Base-by-base conservation (phyloP, 2,329 filamentous ascomycete species). In the Phaeosphaeriaceae sp. region DNA sequence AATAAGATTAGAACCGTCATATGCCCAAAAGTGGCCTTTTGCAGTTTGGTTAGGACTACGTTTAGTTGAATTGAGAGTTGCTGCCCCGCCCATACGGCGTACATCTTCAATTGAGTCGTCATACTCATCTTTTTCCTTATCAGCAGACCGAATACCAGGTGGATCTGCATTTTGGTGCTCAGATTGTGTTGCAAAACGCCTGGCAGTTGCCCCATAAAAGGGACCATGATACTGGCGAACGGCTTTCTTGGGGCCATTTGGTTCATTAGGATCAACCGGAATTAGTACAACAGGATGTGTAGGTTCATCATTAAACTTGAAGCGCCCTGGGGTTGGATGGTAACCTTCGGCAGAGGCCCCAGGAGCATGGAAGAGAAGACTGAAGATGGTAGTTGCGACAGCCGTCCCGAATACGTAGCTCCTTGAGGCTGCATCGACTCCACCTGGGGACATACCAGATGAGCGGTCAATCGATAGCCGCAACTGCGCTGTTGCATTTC, bases 301-400 rank as follows among this genome's bases (percentile, higher is more conserved):
- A 15, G 63, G 63, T 32, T 66, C 63, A 33, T 63, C 63, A 32
- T 59, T 45, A 38, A 65, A 66, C 20, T 47, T 61, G 46, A 58
- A 66, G 7, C 43, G 44, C 2, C 60, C 58, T 1, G 50, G 52
- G 9, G 42, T 54, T 7, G 63, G 63, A 11, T 50, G 45, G 28
- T 65, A 66, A 17, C 43, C 47, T 5, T 50, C 53, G 28, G 52
- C 43, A 2, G 43, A 41, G 32, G 40, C 51, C 39, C 52, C 58
- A 9, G 40, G 34, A 3, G 49, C 34, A 13, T 58, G 50, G 42
- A 51, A 52, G 12, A 66, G 56, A 4, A 62, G 52, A 8, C 54
- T 45, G 16, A 62, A 52, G 28, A 65, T 59, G 5, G 52, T 51
- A 18, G 49, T 44, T 12, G 48, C 60, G 11, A 65, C 60, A 17